Conservation (phyloP, 202 grass and related monocot species). For the Carex arenaria region DNA sequence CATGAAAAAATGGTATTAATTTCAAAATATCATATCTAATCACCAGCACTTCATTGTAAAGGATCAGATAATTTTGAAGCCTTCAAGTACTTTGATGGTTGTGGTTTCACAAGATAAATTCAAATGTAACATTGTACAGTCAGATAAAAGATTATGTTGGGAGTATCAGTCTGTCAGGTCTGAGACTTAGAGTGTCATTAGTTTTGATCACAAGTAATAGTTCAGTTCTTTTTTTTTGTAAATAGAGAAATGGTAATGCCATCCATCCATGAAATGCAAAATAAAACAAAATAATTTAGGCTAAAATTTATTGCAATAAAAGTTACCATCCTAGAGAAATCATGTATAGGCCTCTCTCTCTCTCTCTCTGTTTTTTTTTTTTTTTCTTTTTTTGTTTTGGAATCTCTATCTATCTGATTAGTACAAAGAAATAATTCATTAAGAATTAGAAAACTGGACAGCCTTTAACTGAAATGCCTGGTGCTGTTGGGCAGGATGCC, state of each 20-base stretch:
- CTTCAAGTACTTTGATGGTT: background rate
- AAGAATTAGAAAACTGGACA: slow-evolving; percentile 72
- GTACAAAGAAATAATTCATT: background rate
- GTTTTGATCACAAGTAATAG: background rate
- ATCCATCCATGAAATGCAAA: background rate
- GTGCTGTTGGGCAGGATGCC: slow-evolving; percentile 82
- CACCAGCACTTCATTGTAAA: background rate
- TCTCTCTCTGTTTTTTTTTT: too few relatives aligned
- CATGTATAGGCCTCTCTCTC: background rate
- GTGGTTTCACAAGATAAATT: background rate
- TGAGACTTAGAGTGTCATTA: background rate
- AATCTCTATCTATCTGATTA: background rate
- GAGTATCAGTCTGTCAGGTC: background rate
- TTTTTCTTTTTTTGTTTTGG: too few relatives aligned
- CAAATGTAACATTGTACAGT: background rate
- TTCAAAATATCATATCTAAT: background rate
- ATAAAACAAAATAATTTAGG: background rate
- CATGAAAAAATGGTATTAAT: too few relatives aligned
- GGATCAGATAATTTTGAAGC: background rate
- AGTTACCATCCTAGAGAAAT: background rate
- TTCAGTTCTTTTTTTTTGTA: background rate
- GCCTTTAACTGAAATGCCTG: slow-evolving; percentile 76
- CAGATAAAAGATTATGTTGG: background rate
- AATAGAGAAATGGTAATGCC: background rate
- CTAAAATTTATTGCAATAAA: background rate